Conservation (phyloP, 23 red algal genomes). For the Cyanidium caldarium region DNA sequence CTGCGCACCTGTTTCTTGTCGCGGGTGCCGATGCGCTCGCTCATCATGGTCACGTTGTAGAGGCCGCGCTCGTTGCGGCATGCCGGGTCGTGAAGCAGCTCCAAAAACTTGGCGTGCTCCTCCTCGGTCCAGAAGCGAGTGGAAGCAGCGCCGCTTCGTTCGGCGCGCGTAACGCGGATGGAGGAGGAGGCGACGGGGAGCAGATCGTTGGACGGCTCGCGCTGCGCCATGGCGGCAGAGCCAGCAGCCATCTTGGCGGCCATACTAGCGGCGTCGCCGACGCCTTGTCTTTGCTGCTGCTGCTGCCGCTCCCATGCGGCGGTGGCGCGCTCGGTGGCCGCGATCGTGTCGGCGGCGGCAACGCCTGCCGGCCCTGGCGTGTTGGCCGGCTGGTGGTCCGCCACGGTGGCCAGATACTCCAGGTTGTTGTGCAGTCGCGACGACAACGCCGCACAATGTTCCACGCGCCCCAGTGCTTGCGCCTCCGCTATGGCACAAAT, state of each 20-base stretch:
- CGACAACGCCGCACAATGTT: not conserved
- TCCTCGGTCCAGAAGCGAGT: not conserved
- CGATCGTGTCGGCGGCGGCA: not conserved
- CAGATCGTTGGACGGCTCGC: no score
- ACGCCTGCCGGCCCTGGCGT: not conserved
- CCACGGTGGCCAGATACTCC: constrained; percentile 5
- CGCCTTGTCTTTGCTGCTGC: not conserved
- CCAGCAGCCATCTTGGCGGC: not conserved
- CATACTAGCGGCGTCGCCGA: not conserved
- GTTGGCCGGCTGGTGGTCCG: not conserved
- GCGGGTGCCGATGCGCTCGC: not conserved
- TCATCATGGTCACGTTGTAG: not conserved
- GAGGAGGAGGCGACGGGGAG: not conserved
- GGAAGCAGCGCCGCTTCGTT: not conserved
- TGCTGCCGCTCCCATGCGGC: not conserved
- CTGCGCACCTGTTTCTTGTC: constrained; percentile 3
- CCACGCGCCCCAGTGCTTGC: not conserved
- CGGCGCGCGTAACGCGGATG: not conserved
- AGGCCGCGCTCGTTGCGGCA: not conserved
- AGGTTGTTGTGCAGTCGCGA: not conserved
- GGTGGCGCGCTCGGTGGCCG: not conserved
- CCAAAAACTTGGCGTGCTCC: constrained; percentile 2
- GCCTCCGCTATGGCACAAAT: not conserved
- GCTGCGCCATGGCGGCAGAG: not conserved
- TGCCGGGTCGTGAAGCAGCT: not conserved